Evolutionary conservation across 1,139 yeast genomes (phyloP).

Genomic region (Suhomyces kunorum): DNA sequence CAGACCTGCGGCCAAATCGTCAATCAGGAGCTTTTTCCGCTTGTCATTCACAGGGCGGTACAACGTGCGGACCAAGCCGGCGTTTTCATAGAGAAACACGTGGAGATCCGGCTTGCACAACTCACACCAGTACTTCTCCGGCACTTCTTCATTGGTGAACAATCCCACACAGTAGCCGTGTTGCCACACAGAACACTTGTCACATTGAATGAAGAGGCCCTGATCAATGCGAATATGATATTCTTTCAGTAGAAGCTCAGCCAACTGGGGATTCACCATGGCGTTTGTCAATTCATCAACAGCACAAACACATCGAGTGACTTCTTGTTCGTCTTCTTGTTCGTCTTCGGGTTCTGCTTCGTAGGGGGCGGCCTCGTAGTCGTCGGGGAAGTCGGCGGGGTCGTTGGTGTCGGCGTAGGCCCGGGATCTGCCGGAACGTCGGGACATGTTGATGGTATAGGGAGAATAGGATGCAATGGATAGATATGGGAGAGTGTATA

Average conservation of each 20-base stretch:
- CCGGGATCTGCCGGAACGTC: conserved; percentile 33
- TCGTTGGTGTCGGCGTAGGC: conserved; percentile 19
- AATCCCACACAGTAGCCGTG: conserved; percentile 96
- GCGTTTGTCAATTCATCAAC: conserved; percentile 60
- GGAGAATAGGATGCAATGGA: not conserved
- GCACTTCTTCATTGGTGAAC: conserved; percentile 68
- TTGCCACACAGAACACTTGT: conserved; percentile 93
- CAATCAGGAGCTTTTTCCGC: conserved; percentile 45
- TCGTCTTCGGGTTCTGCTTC: conserved; percentile 32
- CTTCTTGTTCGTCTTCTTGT: conserved; percentile 59
- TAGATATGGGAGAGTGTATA: not conserved
- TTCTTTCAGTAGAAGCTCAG: conserved; percentile 46
- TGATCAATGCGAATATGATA: conserved; percentile 68
- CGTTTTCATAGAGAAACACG: conserved; percentile 40
- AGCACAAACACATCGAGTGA: conserved; percentile 89
- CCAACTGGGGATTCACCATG: conserved; percentile 41
- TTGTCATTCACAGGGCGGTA: conserved; percentile 51
- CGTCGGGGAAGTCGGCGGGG: conserved; percentile 19
- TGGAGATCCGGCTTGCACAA: conserved; percentile 83
- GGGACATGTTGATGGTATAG: conserved; percentile 24
- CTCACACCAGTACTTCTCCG: conserved; percentile 94
- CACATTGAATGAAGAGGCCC: conserved; percentile 87
- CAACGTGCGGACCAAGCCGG: conserved; percentile 42
- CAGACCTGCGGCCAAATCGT: conserved; percentile 18
- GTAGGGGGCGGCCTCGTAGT: conserved; percentile 23